Conservation (phyloP, 192 early-diverging fungal genomes). For the Radiomyces spectabilis region DNA sequence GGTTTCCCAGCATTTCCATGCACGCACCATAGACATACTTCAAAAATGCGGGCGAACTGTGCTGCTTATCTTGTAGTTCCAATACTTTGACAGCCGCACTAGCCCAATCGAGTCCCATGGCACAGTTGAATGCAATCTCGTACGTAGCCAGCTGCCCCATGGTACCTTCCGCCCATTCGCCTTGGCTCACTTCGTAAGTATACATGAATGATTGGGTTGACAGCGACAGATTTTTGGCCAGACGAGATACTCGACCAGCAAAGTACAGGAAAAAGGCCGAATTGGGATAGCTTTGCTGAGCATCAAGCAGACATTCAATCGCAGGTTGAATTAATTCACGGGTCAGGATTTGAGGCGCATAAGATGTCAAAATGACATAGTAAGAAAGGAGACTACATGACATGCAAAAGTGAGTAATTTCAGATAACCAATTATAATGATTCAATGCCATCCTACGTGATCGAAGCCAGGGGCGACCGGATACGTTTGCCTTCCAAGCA, state of each 20-base stretch:
- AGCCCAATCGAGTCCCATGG: slow-evolving; percentile 23
- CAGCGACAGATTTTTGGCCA: slow-evolving; percentile 24
- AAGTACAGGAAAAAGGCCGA: slow-evolving; percentile 30
- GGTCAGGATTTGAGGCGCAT: slow-evolving; percentile 23
- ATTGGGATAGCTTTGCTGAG: slow-evolving; percentile 25
- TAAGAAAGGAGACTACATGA: slow-evolving; percentile 20
- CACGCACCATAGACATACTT: slow-evolving; percentile 42
- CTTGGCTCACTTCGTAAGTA: slow-evolving; percentile 18
- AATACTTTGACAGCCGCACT: slow-evolving; percentile 5
- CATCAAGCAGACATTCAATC: slow-evolving; percentile 26
- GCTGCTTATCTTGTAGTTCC: slow-evolving; percentile 23
- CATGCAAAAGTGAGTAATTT: not conserved
- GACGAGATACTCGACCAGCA: slow-evolving; percentile 27
- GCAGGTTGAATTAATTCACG: slow-evolving; percentile 24
- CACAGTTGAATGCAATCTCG: slow-evolving; percentile 26
- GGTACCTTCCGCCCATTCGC: slow-evolving; percentile 25
- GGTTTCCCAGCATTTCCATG: slow-evolving; percentile 52
- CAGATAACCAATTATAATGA: not conserved
- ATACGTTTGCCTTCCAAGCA: slow-evolving; percentile 37
- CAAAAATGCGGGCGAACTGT: slow-evolving; percentile 42
- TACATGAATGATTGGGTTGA: slow-evolving; percentile 30
- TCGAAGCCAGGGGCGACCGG: slow-evolving; percentile 41
- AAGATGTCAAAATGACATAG: slow-evolving; percentile 28
- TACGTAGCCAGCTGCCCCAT: slow-evolving; percentile 15
- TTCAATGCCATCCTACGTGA: slow-evolving; percentile 38